phyloP scores from a whole-genome alignment of 1,284 basidiomycete genomes.

The Ganoderma lingzhi region DNA sequence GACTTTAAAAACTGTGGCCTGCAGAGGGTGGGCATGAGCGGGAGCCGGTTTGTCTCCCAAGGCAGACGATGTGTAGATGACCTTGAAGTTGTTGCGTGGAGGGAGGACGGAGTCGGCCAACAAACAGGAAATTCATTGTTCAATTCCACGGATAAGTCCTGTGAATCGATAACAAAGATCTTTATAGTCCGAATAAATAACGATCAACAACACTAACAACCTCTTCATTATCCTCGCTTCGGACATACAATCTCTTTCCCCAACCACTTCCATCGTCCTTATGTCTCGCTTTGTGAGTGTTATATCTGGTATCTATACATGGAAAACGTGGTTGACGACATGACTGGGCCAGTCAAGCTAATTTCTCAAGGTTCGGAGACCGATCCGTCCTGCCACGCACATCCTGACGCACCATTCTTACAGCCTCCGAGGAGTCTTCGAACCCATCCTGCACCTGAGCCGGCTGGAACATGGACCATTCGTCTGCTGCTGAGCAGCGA shows the following conservation, averaged over 20 bases:
- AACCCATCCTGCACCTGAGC: slow-evolving; percentile 33
- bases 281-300: slow-evolving; percentile 36
- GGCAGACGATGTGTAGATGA: too few species aligned
- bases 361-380: slow-evolving; percentile 30
- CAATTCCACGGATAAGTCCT: too few species aligned
- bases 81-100: neutral
- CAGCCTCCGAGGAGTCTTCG: slow-evolving; percentile 41
- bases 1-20: too few species aligned
- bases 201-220: too few species aligned
- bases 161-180: too few species aligned
- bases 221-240: neutral
- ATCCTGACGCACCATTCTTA: slow-evolving; percentile 32
- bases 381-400: slow-evolving; percentile 34
- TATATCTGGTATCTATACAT: too few species aligned
- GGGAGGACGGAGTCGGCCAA: neutral
- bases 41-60: too few species aligned
- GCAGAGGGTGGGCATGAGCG: too few species aligned
- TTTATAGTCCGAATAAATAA: too few species aligned
- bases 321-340: too few species aligned
- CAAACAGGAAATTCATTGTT: too few species aligned
- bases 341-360: slow-evolving; percentile 12
- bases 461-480: slow-evolving; percentile 48
- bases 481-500: slow-evolving; percentile 71
- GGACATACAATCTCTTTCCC: slow-evolving; percentile 11
- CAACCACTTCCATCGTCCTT: slow-evolving; percentile 23